These are phyloP conservation scores for Botrytis tulipae DNA, from an alignment of 2,329 filamentous ascomycete genomes.

Conservation along the genomic window DNA sequence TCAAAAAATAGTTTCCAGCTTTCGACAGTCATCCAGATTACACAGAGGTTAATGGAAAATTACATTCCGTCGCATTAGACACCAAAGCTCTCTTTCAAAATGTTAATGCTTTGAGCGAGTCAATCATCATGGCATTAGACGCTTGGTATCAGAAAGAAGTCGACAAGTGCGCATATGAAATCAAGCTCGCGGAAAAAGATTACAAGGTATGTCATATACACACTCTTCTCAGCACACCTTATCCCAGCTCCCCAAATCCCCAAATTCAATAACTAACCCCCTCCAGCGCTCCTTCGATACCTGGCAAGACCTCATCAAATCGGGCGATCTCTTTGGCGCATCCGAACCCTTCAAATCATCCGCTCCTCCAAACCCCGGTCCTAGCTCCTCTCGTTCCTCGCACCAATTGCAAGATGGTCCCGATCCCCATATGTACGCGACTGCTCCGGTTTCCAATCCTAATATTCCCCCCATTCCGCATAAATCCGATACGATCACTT, in stretches of 20 bases:
- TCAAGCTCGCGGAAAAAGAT: conserved; percentile 18
- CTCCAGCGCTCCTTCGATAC: conserved; percentile 15
- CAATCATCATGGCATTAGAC: conserved; percentile 18
- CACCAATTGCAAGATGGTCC: conserved; percentile 14
- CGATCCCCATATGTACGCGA: conserved; percentile 13
- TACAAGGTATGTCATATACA: conserved; percentile 12
- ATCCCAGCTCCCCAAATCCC: neutral
- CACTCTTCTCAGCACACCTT: too few species aligned
- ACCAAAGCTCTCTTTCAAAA: conserved; percentile 21
- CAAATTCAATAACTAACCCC: neutral
- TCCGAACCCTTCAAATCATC: conserved; percentile 18
- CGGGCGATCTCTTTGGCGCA: conserved; percentile 17
- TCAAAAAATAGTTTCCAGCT: conserved; percentile 14
- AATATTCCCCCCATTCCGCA: neutral
- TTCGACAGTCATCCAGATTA: conserved; percentile 22
- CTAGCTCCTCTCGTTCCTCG: conserved; percentile 5
- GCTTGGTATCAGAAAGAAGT: conserved; percentile 20
- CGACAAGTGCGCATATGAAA: conserved; percentile 18
- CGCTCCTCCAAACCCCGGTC: neutral
- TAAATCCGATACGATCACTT: conserved; percentile 13
- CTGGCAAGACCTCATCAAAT: conserved; percentile 22
- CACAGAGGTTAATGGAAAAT: conserved; percentile 20
- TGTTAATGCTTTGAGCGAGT: conserved; percentile 18
- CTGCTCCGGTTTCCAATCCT: neutral
- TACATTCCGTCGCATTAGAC: conserved; percentile 17